phyloP scores from a whole-genome alignment of 2,329 filamentous ascomycete genomes.

The Rachicladosporium sp. region DNA sequence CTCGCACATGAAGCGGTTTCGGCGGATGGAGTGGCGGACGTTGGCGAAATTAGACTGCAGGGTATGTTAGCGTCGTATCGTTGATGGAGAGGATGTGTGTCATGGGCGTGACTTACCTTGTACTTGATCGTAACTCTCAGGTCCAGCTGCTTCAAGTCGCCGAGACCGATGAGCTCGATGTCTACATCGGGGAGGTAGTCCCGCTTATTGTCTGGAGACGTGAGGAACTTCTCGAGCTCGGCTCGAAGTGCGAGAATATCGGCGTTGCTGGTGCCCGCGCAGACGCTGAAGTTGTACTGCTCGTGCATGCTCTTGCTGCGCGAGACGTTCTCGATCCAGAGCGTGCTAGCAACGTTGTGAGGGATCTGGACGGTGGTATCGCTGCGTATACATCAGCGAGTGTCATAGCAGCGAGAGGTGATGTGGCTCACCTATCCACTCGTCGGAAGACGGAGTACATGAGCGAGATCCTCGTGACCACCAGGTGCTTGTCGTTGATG shows the following conservation, averaged over 20 bases:
- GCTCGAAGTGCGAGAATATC: slow-evolving; percentile 20
- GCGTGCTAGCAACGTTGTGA: slow-evolving; percentile 24
- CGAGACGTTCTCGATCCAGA: slow-evolving; percentile 26
- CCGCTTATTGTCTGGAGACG: slow-evolving; percentile 21
- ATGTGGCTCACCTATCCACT: slow-evolving; percentile 9
- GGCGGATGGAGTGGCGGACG: slow-evolving; percentile 62
- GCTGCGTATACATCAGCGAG: slow-evolving; percentile 4
- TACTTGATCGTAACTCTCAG: slow-evolving; percentile 22
- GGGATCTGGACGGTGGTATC: slow-evolving; percentile 23
- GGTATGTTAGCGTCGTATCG: not conserved
- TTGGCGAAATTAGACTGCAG: slow-evolving; percentile 38
- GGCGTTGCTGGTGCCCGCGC: slow-evolving; percentile 18
- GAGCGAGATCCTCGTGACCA: slow-evolving; percentile 22
- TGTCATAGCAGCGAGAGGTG: too few relatives aligned
- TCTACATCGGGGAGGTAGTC: slow-evolving; percentile 24
- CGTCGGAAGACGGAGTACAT: slow-evolving; percentile 24
- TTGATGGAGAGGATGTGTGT: not conserved
- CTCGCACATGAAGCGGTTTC: slow-evolving; percentile 92
- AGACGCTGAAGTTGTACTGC: slow-evolving; percentile 18
- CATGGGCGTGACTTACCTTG: slow-evolving; percentile 11
- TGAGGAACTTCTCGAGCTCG: slow-evolving; percentile 22
- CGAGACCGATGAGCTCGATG: slow-evolving; percentile 21
- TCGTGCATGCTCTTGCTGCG: slow-evolving; percentile 26
- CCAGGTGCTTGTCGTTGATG: slow-evolving; percentile 11
- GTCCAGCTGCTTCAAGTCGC: slow-evolving; percentile 21